Evolutionary conservation across 306 rosid species (phyloP), one percentile per base, ranked within the genome.

Genomic region (Vigna nakashimae): DNA sequence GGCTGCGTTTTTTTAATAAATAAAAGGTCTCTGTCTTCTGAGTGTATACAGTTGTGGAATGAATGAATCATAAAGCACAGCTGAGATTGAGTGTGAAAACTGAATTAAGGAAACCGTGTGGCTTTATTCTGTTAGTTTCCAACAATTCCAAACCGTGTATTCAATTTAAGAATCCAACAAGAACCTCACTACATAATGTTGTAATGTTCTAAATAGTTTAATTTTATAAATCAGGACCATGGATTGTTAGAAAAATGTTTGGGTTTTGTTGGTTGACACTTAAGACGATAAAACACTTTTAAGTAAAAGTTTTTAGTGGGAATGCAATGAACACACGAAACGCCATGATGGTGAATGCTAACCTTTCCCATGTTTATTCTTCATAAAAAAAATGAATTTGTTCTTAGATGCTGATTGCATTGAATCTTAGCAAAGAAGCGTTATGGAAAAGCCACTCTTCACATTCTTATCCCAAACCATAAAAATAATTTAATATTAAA

Each of bases 361-460:
- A 34, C 84, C 66, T 80, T 53, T 74, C 53, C 15, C 34, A 20
- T 48, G 22, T 5, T 65, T 15, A 20, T 65, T 56, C 56, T 56
- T 0, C 9, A 28, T 16, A 42, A 53, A 20, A 20, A 34, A 34
- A 79, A 73, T 9, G 69, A 64, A 73, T 63, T 24, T 72, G 49
- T 42, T 79, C 79, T 42, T 22, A 30, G 69, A 66, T 34, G 32
- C 34, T 18, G 6, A 63, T 75, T 75, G 14, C 72, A 9, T 2
- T 14, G 0, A 52, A 69, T 70, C 81, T 76, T 81, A 30, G 36
- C 45, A 34, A 40, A 53, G 82, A 82, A 82, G 78, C 82, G 22
- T 71, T 57, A 1, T 5, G 12, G 77, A 75, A 50, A 62, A 16
- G 28, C 50, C 66, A 55, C 57, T 4, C 49, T 46, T 46, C 75